Evolutionary conservation across 306 rosid species (phyloP), one percentile per base, ranked within the genome.

Genomic region (Vicia villosa): DNA sequence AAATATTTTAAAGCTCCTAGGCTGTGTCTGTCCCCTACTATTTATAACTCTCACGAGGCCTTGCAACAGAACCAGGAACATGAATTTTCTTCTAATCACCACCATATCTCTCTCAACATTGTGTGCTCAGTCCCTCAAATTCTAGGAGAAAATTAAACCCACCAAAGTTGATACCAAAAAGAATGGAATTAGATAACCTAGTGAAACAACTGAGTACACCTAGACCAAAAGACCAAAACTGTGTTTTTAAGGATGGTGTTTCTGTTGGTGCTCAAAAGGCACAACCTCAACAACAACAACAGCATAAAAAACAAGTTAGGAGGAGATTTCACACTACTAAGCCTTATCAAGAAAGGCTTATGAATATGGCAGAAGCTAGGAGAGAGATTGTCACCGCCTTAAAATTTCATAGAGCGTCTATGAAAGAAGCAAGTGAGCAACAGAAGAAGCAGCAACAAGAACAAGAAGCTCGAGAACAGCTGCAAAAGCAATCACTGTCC

Each of bases 351-450:
- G 88, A 88, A 50, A 87, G 88, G 79, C 89, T 86, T 63, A 60
- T 91, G 8, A 87, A 94, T 73, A 89, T 87, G 97, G 99, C 97
- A 4, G 96, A 94, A 80, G 97, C 97, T 13, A 83, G 99, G 63
- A 89, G 87, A 79, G 99, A 94, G 79, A 94, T 94, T 68, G 91
- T 82, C 69, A 77, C 89, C 65, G 99, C 97, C 73, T 90, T 94
- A 58, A 89, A 94, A 73, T 83, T 68, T 84, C 99, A 94, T 50
- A 81, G 99, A 76, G 99, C 97, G 7, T 56, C 97, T 28, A 91
- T 89, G 90, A 89, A 92, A 76, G 88, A 86, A 78, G 90, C 91
- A 60, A 75, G 61, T 54, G 85, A 91, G 55, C 85, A 80, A 7
- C 85, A 84, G 12, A 79, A 84, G 6, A 88, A 83, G 13, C 83